These are phyloP conservation scores for Fusarium sp. DNA, from an alignment of 2,329 filamentous ascomycete species.

Conservation along the genomic window DNA sequence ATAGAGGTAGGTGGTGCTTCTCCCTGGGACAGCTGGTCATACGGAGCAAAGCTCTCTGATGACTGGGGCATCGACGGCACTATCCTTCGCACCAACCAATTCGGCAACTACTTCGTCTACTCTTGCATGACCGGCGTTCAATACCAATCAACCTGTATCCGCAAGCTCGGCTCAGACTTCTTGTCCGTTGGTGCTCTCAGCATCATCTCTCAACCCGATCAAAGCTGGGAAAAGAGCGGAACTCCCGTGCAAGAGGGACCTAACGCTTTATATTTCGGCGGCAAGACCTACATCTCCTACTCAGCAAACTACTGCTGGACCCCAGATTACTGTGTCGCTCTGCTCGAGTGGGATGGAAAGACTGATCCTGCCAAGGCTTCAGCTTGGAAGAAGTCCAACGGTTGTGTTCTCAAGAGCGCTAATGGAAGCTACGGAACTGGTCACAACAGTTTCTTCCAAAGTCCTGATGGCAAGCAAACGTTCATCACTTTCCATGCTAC, in stretches of 20 bases:
- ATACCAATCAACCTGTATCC: conserved; percentile 52
- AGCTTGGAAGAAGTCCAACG: conserved; percentile 62
- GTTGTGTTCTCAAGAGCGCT: conserved; percentile 60
- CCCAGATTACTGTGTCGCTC: conserved; percentile 61
- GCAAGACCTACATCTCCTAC: conserved; percentile 63
- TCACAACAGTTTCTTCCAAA: conserved; percentile 68
- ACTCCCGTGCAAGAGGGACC: conserved; percentile 65
- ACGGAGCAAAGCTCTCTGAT: conserved; percentile 56
- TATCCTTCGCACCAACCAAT: conserved; percentile 58
- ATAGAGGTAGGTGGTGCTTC: conserved; percentile 55
- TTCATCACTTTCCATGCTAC: conserved; percentile 68
- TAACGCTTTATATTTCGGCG: conserved; percentile 62
- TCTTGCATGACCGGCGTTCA: conserved; percentile 59
- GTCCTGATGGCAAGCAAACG: conserved; percentile 62
- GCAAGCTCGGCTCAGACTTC: conserved; percentile 53
- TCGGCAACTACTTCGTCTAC: conserved; percentile 63
- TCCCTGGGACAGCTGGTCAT: conserved; percentile 62
- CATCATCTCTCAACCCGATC: conserved; percentile 61
- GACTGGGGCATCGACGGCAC: conserved; percentile 66
- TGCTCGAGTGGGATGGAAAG: conserved; percentile 62
- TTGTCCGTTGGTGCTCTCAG: conserved; percentile 53
- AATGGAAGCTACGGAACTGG: conserved; percentile 68
- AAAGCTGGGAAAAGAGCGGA: conserved; percentile 60
- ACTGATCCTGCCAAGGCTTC: conserved; percentile 55
- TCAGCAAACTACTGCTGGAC: conserved; percentile 68